These are phyloP conservation scores for Rubia tinctorum DNA, from an alignment of 305 asterid genomes.

Conservation along the genomic window DNA sequence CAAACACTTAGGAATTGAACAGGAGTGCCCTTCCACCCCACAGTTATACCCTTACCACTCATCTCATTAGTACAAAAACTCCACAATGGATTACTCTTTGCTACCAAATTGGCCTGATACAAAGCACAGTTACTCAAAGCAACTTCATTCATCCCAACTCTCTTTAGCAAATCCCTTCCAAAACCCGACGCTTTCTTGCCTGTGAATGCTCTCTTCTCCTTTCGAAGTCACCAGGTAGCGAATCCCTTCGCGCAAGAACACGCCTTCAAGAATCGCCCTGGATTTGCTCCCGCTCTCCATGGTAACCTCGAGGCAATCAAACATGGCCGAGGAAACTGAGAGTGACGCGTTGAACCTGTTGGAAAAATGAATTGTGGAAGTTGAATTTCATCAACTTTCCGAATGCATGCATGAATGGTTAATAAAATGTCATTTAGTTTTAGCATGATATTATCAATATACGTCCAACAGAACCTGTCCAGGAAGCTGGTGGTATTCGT, in stretches of 20 bases:
- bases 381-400: too few species aligned
- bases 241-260: constrained; percentile 17
- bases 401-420: too few species aligned
- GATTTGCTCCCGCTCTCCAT: constrained; percentile 16
- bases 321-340: constrained; percentile 12
- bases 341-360: constrained; percentile 21
- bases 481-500: constrained; percentile 22
- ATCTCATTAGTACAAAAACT: constrained; percentile 23
- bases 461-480: constrained; percentile 16
- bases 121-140: constrained; percentile 24
- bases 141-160: constrained; percentile 27
- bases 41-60: constrained; percentile 7
- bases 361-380: too few species aligned
- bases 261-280: constrained; percentile 28
- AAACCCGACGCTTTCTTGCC: constrained; percentile 29
- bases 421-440: too few species aligned
- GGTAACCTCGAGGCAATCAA: constrained; percentile 34
- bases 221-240: constrained; percentile 22
- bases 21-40: constrained; percentile 22
- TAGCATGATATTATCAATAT: too few species aligned
- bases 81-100: constrained; percentile 19
- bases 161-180: constrained; percentile 31
- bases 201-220: constrained; percentile 26
- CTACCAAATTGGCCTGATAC: constrained; percentile 30
- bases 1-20: constrained; percentile 14